These are phyloP conservation scores for Aspergillus fumigatus DNA, from an alignment of 2,329 filamentous ascomycete genomes.

Conservation along the genomic window DNA sequence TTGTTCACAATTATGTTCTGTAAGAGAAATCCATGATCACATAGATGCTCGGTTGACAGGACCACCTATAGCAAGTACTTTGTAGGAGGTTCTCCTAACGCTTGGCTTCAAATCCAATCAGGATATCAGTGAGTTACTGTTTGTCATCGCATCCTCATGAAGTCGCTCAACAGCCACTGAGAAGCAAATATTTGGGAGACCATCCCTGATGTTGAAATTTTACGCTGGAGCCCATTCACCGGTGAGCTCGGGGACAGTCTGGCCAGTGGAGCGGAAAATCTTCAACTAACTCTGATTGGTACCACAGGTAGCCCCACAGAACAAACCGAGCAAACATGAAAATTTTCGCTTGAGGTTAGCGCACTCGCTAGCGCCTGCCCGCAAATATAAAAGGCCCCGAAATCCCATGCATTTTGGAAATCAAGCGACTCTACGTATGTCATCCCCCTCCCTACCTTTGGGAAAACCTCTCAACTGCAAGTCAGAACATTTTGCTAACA, in stretches of 20 bases:
- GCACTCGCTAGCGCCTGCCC: background rate
- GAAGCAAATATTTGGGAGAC: background rate
- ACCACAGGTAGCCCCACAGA: conserved; percentile 3
- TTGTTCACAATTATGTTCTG: background rate
- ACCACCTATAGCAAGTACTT: too few relatives aligned
- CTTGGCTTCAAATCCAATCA: too few relatives aligned
- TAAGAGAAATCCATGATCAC: too few relatives aligned
- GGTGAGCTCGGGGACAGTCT: background rate
- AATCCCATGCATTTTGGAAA: conserved; percentile 27
- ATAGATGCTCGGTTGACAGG: too few relatives aligned
- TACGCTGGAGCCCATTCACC: background rate
- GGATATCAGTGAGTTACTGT: background rate
- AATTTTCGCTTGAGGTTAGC: conserved; percentile 27
- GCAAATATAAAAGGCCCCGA: conserved; percentile 25
- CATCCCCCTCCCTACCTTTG: conserved; percentile 23
- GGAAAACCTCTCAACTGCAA: background rate
- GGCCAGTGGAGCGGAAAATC: background rate
- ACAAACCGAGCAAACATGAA: conserved; percentile 13
- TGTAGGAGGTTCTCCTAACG: too few relatives aligned
- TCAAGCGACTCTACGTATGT: conserved; percentile 44
- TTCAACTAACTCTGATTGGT: background rate
- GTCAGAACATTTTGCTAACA: conserved; percentile 17
- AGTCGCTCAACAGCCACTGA: background rate
- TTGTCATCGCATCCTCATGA: background rate
- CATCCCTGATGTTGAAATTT: background rate